phyloP scores from a whole-genome alignment of 306 rosid genomes.

The Casuarina glauca region DNA sequence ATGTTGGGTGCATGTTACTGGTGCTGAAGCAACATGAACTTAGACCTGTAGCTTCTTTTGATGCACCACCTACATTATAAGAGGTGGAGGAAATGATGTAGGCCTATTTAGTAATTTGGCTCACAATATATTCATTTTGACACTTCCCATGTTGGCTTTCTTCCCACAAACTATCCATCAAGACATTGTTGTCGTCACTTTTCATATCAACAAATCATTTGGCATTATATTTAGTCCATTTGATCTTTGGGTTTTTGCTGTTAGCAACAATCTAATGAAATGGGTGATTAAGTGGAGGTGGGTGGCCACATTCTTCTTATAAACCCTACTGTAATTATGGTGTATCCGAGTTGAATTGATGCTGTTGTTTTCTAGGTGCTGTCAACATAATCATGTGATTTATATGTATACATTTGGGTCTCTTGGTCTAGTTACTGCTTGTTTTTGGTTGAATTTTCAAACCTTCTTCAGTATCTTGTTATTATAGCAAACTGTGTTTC shows the following conservation, averaged over 20 bases:
- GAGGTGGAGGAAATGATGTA: neutral
- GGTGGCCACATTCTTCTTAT: neutral
- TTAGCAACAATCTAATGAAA: neutral
- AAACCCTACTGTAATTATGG: neutral
- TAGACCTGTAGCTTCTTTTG: too few relatives aligned
- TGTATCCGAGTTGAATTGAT: neutral
- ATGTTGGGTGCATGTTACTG: too few relatives aligned
- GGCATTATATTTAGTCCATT: neutral
- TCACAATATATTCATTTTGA: neutral
- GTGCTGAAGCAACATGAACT: too few relatives aligned
- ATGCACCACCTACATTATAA: too few relatives aligned
- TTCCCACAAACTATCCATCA: neutral
- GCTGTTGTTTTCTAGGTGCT: neutral
- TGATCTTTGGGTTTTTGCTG: neutral
- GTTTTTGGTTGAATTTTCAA: slow-evolving; percentile 8
- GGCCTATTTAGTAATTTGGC: neutral
- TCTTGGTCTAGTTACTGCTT: neutral
- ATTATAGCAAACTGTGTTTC: neutral
- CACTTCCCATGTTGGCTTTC: neutral
- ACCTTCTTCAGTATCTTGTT: neutral
- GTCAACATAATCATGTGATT: slow-evolving; percentile 1
- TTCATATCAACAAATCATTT: neutral
- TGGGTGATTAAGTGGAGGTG: neutral
- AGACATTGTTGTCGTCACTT: neutral
- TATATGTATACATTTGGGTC: neutral